phyloP scores from a whole-genome alignment of 140 eudicot genomes.

The Bidens hawaiensis region DNA sequence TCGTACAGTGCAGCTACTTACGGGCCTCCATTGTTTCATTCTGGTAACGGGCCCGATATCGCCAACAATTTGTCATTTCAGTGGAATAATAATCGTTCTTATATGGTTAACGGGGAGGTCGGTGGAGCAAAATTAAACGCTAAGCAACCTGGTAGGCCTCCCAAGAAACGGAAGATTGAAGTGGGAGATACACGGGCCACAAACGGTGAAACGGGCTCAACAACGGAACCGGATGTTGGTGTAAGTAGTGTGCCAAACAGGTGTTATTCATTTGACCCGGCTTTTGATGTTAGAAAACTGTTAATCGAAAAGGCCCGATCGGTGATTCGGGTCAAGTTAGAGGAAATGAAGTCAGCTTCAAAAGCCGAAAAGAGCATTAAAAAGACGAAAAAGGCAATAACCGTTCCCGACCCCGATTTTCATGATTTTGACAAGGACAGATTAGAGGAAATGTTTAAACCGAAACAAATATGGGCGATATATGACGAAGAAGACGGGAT shows the following conservation, averaged over 20 bases:
- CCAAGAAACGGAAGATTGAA: conserved; percentile 59
- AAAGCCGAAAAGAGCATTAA: neutral
- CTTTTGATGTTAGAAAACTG: neutral
- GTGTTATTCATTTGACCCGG: neutral
- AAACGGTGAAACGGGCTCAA: conserved; percentile 35
- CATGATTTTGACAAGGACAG: neutral
- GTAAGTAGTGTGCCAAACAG: neutral
- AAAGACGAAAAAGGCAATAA: neutral
- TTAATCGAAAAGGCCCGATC: too few relatives aligned
- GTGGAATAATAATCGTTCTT: conserved; percentile 32
- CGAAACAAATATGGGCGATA: neutral
- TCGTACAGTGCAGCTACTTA: conserved; percentile 37
- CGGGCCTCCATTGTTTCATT: conserved; percentile 57
- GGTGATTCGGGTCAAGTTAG: neutral
- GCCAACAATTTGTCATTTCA: conserved; percentile 53
- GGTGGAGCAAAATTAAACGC: too few relatives aligned
- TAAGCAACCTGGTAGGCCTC: conserved; percentile 47
- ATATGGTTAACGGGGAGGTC: too few relatives aligned
- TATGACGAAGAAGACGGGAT: neutral
- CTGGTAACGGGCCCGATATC: conserved; percentile 53
- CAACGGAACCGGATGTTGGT: conserved; percentile 33
- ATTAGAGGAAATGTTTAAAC: neutral
- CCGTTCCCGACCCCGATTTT: neutral
- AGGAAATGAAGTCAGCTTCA: neutral
- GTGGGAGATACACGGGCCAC: too few relatives aligned